Percentiles rank a stretch among this genome's conserved stretches.
Conservation (phyloP, 2,329 filamentous ascomycete genomes). For the Cladosporium austrohemisphaericum region DNA sequence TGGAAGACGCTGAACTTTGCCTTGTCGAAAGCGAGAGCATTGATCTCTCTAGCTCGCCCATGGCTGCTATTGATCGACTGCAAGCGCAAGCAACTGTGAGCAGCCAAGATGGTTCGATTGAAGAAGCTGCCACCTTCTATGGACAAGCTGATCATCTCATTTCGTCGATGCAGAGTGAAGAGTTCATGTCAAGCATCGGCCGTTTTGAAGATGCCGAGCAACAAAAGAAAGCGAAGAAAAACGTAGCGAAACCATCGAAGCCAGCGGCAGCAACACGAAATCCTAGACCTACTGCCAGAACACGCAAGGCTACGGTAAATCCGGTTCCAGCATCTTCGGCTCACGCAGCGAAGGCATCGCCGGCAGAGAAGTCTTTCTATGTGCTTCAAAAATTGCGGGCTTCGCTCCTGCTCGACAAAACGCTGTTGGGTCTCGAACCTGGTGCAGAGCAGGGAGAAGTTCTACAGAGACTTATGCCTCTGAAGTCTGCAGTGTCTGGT, state of each 20-base stretch:
- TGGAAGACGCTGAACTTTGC: constrained; percentile 31
- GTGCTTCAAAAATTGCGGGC: background rate
- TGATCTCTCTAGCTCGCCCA: constrained; percentile 10
- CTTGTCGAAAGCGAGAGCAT: constrained; percentile 19
- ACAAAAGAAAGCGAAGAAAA: background rate
- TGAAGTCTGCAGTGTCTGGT: background rate
- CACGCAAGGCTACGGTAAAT: background rate
- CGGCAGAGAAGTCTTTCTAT: background rate
- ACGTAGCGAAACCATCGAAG: background rate
- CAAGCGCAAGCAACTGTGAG: constrained; percentile 23
- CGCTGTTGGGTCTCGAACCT: background rate
- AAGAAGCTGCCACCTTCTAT: constrained; percentile 21
- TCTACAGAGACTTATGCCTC: background rate
- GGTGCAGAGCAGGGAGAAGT: background rate
- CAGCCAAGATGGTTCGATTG: constrained; percentile 20
- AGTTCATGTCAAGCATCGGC: constrained; percentile 5
- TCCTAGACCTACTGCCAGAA: background rate
- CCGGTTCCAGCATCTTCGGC: background rate
- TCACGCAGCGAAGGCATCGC: background rate
- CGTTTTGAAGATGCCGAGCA: background rate
- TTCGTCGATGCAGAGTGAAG: constrained; percentile 12
- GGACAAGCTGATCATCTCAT: constrained; percentile 20
- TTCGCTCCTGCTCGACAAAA: background rate
- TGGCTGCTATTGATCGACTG: constrained; percentile 21
- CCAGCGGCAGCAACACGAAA: background rate